Evolutionary conservation across 2,329 filamentous ascomycete genomes (phyloP).

Genomic region (Aspergillus sp.): DNA sequence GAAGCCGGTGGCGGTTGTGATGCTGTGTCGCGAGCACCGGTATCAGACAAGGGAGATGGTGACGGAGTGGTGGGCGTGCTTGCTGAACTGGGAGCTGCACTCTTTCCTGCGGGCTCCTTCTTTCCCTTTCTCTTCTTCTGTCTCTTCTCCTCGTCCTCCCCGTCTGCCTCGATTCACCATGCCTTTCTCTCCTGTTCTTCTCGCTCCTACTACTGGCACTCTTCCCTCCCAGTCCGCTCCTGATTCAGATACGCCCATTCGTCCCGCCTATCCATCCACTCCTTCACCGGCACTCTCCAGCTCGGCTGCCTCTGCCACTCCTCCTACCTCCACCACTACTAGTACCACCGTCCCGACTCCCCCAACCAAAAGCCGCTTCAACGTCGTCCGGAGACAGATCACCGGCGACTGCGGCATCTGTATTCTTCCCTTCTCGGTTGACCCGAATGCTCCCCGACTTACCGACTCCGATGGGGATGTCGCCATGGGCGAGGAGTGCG

Average conservation of each 20-base stretch:
- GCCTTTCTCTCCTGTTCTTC: neutral
- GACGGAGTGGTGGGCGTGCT: too few species aligned
- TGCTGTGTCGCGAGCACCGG: too few species aligned
- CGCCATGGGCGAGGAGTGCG: neutral
- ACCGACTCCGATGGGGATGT: neutral
- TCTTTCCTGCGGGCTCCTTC: too few species aligned
- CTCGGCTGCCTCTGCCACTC: neutral
- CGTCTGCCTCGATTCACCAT: neutral
- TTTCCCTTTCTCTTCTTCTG: neutral
- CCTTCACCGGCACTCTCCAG: too few species aligned
- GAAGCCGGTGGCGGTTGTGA: too few species aligned
- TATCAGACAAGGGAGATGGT: too few species aligned
- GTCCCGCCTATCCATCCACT: neutral
- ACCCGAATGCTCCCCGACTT: too few species aligned
- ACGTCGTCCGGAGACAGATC: slow-evolving; percentile 1
- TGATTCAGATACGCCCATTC: neutral
- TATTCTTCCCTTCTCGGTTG: neutral
- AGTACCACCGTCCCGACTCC: neutral
- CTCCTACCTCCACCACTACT: neutral
- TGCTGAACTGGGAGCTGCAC: too few species aligned
- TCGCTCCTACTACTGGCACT: neutral
- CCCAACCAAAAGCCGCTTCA: neutral
- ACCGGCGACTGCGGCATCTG: slow-evolving; percentile 8
- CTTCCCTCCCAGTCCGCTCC: neutral
- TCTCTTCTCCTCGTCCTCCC: slow-evolving; percentile 2